Evolutionary conservation across 2,329 filamentous ascomycete species (phyloP), one percentile per base, ranked within the genome.

Genomic region (Allantophomopsis lycopodina): DNA sequence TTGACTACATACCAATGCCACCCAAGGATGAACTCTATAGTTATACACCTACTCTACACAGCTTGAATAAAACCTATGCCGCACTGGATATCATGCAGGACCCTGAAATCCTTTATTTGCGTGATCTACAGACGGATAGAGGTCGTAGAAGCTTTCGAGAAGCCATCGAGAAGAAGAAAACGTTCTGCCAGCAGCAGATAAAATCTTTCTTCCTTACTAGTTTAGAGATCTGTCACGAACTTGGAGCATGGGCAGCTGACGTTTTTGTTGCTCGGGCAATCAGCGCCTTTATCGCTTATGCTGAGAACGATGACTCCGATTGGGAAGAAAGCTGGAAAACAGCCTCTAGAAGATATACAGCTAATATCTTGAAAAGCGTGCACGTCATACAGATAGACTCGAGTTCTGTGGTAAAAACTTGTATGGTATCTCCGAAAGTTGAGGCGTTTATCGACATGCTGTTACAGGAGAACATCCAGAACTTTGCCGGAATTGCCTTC

Each of bases 171-270:
- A 65, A 59, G 33, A 50, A 60, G 7, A 62, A 69, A 14, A 79
- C 74, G 0, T 69, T 63, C 46, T 61, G 63, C 21, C 68, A 66
- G 30, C 62, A 62, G 17, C 72, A 83, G 46, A 58, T 87, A 46
- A 67, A 61, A 40, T 60, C 60, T 0, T 65, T 87, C 7, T 60
- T 62, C 34, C 60, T 61, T 2, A 72, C 68, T 23, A 64, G 69
- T 11, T 36, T 45, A 1, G 64, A 66, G 12, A 64, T 87, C 1
- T 63, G 62, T 16, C 47, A 52, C 2, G 66, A 79, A 35, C 65
- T 85, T 4, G 82, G 82, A 0, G 47, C 62, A 2, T 85, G 79
- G 79, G 79, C 78, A 1, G 68, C 69, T 0, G 76, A 85, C 35
- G 68, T 66, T 37, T 85, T 75, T 52, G 69, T 85, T 17, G 57